These are phyloP conservation scores for Coriaria nepalensis DNA, from an alignment of 306 rosid genomes.

Conservation along the genomic window DNA sequence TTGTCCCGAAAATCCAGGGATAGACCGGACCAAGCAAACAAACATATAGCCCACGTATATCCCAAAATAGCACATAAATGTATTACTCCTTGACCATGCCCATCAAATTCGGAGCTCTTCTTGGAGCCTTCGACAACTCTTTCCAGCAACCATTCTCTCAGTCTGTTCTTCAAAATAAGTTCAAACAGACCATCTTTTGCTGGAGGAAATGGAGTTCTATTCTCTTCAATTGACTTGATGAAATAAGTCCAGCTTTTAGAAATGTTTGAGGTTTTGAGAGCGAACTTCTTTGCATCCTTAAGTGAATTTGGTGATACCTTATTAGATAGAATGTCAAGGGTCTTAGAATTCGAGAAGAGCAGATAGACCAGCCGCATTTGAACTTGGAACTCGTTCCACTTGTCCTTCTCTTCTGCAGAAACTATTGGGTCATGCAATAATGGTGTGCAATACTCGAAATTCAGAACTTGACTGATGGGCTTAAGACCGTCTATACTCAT, in stretches of 20 bases:
- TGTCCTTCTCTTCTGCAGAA: constrained; percentile 32
- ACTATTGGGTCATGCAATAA: constrained; percentile 25
- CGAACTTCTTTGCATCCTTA: constrained; percentile 56
- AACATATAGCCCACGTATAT: constrained; percentile 70
- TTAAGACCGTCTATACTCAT: constrained; percentile 67
- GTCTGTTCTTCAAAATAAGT: constrained; percentile 47
- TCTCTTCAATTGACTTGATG: constrained; percentile 38
- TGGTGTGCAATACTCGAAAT: constrained; percentile 67
- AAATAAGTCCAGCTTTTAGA: constrained; percentile 46
- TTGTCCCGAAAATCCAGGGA: constrained; percentile 86
- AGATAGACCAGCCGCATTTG: constrained; percentile 66
- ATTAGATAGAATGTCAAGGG: constrained; percentile 41
- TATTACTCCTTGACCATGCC: constrained; percentile 77
- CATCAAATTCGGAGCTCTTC: constrained; percentile 52
- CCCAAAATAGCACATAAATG: constrained; percentile 83
- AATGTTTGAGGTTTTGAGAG: constrained; percentile 37
- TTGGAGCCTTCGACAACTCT: constrained; percentile 46
- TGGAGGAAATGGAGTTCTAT: constrained; percentile 34
- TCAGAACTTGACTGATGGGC: constrained; percentile 76
- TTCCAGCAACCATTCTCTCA: constrained; percentile 85
- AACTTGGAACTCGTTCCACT: constrained; percentile 45
- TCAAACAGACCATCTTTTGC: constrained; percentile 53
- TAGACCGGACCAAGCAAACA: constrained; percentile 72
- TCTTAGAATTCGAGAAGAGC: constrained; percentile 50
- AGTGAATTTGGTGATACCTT: constrained; percentile 35